Conservation (phyloP, 2,329 filamentous ascomycete species). For the Aureobasidium uvarum region DNA sequence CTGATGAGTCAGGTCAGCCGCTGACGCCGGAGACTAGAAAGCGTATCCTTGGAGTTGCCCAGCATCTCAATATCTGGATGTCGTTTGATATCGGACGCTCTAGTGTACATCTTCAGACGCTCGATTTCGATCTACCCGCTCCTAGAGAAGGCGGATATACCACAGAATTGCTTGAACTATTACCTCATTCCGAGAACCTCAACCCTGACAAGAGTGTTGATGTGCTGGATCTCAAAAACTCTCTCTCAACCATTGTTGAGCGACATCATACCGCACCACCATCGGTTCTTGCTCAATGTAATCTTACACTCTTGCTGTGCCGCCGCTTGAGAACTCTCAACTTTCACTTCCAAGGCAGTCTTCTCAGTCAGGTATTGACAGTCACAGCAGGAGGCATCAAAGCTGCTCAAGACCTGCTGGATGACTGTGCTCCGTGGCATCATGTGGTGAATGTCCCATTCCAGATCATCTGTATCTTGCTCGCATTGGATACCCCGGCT, state of each 20-base stretch:
- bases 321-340: constrained; percentile 55
- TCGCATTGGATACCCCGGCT: constrained; percentile 55
- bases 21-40: constrained; percentile 22
- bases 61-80: constrained; percentile 60
- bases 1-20: constrained; percentile 28
- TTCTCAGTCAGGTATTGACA: constrained; percentile 50
- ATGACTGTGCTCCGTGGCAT: constrained; percentile 54
- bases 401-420: constrained; percentile 50
- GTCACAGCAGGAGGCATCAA: constrained; percentile 49
- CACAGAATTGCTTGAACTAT: constrained; percentile 52
- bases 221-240: constrained; percentile 45
- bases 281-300: constrained; percentile 54
- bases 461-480: constrained; percentile 56
- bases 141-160: constrained; percentile 46
- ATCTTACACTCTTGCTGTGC: constrained; percentile 57
- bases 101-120: constrained; percentile 50
- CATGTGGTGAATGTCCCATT: constrained; percentile 61
- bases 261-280: constrained; percentile 45
- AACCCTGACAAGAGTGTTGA: constrained; percentile 52
- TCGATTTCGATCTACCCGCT: constrained; percentile 45
- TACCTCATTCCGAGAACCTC: constrained; percentile 55
- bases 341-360: constrained; percentile 44
- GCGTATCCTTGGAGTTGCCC: constrained; percentile 50
- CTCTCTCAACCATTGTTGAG: constrained; percentile 46
- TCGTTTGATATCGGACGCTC: constrained; percentile 60